Evolutionary conservation across 176 grass and related monocot genomes (phyloP).

Genomic region (Musa schizocarpa): DNA sequence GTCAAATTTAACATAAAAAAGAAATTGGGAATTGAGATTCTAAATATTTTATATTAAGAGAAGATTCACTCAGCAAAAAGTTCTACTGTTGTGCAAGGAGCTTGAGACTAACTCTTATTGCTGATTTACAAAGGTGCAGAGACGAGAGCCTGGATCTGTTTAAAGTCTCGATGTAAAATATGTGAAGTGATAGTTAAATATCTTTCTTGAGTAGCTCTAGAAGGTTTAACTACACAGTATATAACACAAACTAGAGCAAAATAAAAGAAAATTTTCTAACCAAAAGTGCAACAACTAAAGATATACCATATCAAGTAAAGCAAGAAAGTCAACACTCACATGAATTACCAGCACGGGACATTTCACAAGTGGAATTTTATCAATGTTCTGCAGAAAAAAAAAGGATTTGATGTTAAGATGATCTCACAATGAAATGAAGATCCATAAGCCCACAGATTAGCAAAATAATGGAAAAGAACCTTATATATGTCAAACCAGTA

Average conservation of each 20-base stretch:
- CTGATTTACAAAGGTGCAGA: no score
- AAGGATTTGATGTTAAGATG: slow-evolving; percentile 7
- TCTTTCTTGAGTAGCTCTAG: neutral
- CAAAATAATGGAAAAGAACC: slow-evolving; percentile 27
- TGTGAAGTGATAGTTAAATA: no score
- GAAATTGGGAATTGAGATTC: no score
- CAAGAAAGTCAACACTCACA: slow-evolving; percentile 43
- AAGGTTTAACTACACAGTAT: slow-evolving; percentile 12
- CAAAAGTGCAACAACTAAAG: neutral
- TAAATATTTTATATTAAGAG: no score
- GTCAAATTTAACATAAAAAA: neutral
- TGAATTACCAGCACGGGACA: slow-evolving; percentile 80
- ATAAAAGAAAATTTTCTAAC: neutral
- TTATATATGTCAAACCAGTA: slow-evolving; percentile 99
- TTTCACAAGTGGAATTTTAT: slow-evolving; percentile 70
- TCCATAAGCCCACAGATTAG: slow-evolving; percentile 6
- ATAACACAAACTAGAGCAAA: neutral
- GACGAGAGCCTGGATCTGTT: no score
- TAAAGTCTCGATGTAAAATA: no score
- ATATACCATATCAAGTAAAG: neutral
- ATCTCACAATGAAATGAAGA: neutral
- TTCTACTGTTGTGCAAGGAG: no score
- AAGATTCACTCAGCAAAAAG: no score
- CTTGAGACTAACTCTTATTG: no score
- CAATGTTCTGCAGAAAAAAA: slow-evolving; percentile 64